phyloP scores from a whole-genome alignment of 352 stramenopile species.

The Globisporangium camurandrum region DNA sequence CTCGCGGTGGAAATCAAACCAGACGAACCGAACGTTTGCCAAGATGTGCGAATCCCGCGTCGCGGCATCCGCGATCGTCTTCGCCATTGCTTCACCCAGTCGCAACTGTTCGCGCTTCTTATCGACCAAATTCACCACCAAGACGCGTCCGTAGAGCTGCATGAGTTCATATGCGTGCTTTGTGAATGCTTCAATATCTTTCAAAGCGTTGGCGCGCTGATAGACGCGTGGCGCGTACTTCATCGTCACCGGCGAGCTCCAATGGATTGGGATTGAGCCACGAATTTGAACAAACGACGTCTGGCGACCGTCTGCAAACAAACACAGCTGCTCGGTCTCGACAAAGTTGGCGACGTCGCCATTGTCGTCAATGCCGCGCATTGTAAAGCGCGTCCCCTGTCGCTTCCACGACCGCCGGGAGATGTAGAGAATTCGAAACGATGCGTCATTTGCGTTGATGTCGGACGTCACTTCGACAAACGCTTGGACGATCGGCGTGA shows the following conservation, averaged over 20 bases:
- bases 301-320: conserved; percentile 49
- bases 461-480: conserved; percentile 48
- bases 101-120: conserved; percentile 91
- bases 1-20: conserved; percentile 98
- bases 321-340: conserved; percentile 92
- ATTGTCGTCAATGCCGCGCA: conserved; percentile 86
- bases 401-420: conserved; percentile 69
- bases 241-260: conserved; percentile 85
- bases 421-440: conserved; percentile 71
- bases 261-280: conserved; percentile 93
- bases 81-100: conserved; percentile 88
- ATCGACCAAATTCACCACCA: conserved; percentile 94
- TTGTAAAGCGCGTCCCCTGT: conserved; percentile 89
- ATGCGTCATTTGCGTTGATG: conserved; percentile 34
- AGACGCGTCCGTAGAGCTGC: conserved; percentile 61
- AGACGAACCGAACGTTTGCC: conserved; percentile 68
- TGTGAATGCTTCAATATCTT: conserved; percentile 48
- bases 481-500: conserved; percentile 74
- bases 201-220: conserved; percentile 26
- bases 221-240: conserved; percentile 92
- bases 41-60: conserved; percentile 56
- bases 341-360: conserved; percentile 94
- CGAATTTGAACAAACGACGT: conserved; percentile 83
- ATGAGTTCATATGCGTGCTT: conserved; percentile 57
- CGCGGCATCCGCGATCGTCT: conserved; percentile 40